Evolutionary conservation across 805 yeast species (phyloP).

Genomic region (Lipomyces kockii): DNA sequence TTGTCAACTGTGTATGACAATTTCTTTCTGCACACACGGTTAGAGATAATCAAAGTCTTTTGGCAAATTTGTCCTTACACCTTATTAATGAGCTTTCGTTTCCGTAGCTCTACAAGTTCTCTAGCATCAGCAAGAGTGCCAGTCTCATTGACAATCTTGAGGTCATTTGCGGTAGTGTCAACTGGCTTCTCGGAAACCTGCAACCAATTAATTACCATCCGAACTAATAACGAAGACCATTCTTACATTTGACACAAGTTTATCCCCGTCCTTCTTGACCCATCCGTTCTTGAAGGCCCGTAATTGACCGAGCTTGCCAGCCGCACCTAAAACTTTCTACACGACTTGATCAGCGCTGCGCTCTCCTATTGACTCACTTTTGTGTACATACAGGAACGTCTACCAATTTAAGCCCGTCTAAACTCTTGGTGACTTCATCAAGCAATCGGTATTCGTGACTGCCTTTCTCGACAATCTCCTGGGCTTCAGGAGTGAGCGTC

Average conservation of each 20-base stretch:
- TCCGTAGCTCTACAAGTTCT: conserved; percentile 82
- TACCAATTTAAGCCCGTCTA: conserved; percentile 80
- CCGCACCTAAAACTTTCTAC: conserved; percentile 68
- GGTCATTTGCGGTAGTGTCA: conserved; percentile 69
- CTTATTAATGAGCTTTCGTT: conserved; percentile 81
- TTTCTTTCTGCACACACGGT: conserved; percentile 54
- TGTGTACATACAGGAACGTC: conserved; percentile 50
- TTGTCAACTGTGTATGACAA: conserved; percentile 77
- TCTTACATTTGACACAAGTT: conserved; percentile 58
- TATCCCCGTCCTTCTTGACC: conserved; percentile 87
- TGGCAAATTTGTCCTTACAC: conserved; percentile 15
- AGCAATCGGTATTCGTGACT: conserved; percentile 88
- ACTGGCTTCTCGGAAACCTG: conserved; percentile 53
- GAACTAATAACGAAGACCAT: background rate
- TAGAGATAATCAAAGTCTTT: background rate
- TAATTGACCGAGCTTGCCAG: conserved; percentile 93
- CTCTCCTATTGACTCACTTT: conserved; percentile 31
- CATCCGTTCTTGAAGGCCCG: conserved; percentile 97
- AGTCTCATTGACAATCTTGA: conserved; percentile 59
- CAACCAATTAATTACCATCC: background rate
- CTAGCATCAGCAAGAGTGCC: conserved; percentile 66
- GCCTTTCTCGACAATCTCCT: conserved; percentile 75
- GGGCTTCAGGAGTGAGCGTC: conserved; percentile 79
- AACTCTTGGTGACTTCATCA: conserved; percentile 68
- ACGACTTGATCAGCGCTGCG: conserved; percentile 31